phyloP scores from a whole-genome alignment of 768 basidiomycete species.

The Boletus pseudo-olivaceus region DNA sequence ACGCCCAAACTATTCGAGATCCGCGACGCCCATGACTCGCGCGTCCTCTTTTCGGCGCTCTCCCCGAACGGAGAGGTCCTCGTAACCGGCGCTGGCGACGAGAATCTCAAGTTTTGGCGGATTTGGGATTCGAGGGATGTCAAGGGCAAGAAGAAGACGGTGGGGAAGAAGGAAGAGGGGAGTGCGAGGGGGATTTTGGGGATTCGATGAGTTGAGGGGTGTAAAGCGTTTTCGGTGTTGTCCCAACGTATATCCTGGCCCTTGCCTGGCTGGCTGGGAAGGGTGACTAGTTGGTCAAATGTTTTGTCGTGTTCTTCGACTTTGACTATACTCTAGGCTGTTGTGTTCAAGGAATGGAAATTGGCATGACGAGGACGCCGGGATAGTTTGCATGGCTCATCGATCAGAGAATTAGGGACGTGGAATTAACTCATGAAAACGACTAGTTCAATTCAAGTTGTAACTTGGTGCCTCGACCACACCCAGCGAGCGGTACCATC shows the following conservation, averaged over 20 bases:
- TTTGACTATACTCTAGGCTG: too few species aligned
- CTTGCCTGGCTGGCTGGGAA: background rate
- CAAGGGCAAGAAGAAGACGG: slow-evolving; percentile 32
- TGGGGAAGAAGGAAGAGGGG: slow-evolving; percentile 34
- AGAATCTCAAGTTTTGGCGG: slow-evolving; percentile 96
- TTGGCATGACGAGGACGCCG: too few species aligned
- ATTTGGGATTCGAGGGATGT: slow-evolving; percentile 63
- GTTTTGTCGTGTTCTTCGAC: background rate
- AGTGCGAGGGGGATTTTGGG: slow-evolving; percentile 32
- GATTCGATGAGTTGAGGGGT: slow-evolving; percentile 28
- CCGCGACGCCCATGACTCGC: slow-evolving; percentile 87
- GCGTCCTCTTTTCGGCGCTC: slow-evolving; percentile 82
- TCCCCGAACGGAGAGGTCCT: slow-evolving; percentile 90
- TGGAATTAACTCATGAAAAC: too few species aligned
- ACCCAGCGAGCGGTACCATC: too few species aligned
- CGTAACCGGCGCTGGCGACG: slow-evolving; percentile 89
- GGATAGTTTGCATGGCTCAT: too few species aligned
- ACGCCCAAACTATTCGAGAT: slow-evolving; percentile 46
- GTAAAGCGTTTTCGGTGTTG: background rate
- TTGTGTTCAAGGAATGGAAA: too few species aligned
- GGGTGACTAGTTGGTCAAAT: background rate
- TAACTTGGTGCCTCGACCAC: too few species aligned
- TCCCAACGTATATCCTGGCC: background rate
- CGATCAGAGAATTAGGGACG: too few species aligned
- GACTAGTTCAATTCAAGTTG: too few species aligned